Base-by-base conservation (phyloP, 2,329 filamentous ascomycete genomes). In the Penicillium sp. region DNA sequence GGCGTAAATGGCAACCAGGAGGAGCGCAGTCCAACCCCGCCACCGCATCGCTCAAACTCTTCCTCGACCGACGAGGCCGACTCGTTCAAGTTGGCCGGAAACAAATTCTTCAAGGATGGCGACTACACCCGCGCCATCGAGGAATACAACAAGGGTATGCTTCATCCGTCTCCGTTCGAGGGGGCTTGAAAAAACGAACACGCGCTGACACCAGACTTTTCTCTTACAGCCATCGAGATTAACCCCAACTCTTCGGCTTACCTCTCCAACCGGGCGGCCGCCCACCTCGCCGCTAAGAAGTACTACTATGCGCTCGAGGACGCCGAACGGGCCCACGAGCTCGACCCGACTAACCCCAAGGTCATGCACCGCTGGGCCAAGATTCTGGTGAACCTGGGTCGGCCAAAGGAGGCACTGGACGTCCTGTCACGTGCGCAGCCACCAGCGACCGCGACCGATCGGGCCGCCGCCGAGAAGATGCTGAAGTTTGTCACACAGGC, bases 91-190 rank as follows among this genome's bases (percentile, higher is more conserved):
- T 80, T 86, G 56, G 81, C 87, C 2, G 93, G 93, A 43, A 98
- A 98, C 73, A 93, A 93, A 60, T 91, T 87, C 62, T 98, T 96
- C 79, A 97, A 96, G 74, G 87, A 90, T 50, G 87, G 85, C 63
- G 87, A 96, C 60, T 98, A 91, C 66, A 72, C 76, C 45, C 84
- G 86, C 62, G 91, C 93, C 16, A 90, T 97, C 63, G 79, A 86
- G 54, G 88, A 96, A 67, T 98, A 97, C 67, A 87, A 86, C 54
- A 95, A 94, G 80, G 91, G 91, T 95, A 75, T 44, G 75, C 58
- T 21, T 33, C 17, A 16, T 15, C 27, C 27, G 4, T 17, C 14
- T 17, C 26, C 40, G 20, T 27, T 29, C 14, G 25, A 27, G 5
- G 25, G 7, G 21, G 11, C 21, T 23, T 7, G 21, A 23, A 23